Percentiles rank a stretch among this genome's conserved stretches.
phyloP scores from a whole-genome alignment of 2,329 filamentous ascomycete species.

The Xylariaceae sp. region DNA sequence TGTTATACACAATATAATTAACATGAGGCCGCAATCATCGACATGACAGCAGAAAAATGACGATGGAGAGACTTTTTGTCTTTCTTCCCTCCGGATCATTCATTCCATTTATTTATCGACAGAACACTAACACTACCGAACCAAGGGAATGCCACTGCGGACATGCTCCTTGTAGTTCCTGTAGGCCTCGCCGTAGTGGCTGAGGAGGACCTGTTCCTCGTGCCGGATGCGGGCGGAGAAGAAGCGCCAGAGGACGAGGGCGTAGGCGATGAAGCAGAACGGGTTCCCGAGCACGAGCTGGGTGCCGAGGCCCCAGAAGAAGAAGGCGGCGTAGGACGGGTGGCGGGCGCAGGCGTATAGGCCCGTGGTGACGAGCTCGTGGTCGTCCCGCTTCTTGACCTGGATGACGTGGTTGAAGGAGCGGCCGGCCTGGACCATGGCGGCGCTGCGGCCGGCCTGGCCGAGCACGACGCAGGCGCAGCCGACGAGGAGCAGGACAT shows the following conservation, averaged over 20 bases:
- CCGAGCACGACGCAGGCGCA: constrained; percentile 61
- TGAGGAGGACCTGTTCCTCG: constrained; percentile 72
- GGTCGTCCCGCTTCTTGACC: constrained; percentile 58
- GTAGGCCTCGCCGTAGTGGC: constrained; percentile 84
- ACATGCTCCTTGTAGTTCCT: constrained; percentile 65
- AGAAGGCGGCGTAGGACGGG: constrained; percentile 96
- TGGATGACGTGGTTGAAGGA: constrained; percentile 92
- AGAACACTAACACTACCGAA: too few species aligned
- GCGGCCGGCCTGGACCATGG: constrained; percentile 82
- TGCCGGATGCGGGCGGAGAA: constrained; percentile 68
- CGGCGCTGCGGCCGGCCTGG: constrained; percentile 69
- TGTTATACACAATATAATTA: too few species aligned
- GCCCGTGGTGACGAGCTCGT: constrained; percentile 77
- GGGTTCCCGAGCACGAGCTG: constrained; percentile 85
- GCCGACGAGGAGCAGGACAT: constrained; percentile 49
- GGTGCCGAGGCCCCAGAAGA: constrained; percentile 96
- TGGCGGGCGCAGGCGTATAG: constrained; percentile 74
- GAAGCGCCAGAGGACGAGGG: constrained; percentile 75
- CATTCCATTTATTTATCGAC: too few species aligned
- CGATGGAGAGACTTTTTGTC: too few species aligned
- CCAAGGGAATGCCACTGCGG: constrained; percentile 75
- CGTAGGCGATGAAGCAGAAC: constrained; percentile 70
- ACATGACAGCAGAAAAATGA: too few species aligned
- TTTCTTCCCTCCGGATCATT: too few species aligned
- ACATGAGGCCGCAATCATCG: too few species aligned